Evolutionary conservation across 2,329 filamentous ascomycete genomes (phyloP).

Genomic region (Colletotrichum coccodes): DNA sequence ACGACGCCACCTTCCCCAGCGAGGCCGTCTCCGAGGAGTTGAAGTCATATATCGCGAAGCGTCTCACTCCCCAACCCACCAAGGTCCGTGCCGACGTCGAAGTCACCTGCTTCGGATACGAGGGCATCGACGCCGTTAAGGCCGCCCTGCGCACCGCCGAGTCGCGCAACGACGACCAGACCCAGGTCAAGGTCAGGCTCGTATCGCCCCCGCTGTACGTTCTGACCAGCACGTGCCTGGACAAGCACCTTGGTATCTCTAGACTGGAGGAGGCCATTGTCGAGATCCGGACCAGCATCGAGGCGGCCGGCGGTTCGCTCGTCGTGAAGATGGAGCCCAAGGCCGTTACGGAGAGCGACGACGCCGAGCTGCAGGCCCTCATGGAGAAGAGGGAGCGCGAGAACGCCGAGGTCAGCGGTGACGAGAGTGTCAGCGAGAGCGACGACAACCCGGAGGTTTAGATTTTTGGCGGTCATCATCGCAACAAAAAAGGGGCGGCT

Average conservation of each 20-base stretch:
- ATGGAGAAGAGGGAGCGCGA: slow-evolving; percentile 99
- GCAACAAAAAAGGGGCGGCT: slow-evolving; percentile 30
- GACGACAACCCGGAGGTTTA: slow-evolving; percentile 74
- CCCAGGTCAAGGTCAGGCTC: slow-evolving; percentile 96
- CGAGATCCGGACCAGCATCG: slow-evolving; percentile 85
- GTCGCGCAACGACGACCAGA: slow-evolving; percentile 89
- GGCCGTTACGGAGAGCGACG: slow-evolving; percentile 98
- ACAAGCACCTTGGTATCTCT: slow-evolving; percentile 88
- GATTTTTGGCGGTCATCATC: slow-evolving; percentile 45
- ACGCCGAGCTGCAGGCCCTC: slow-evolving; percentile 93
- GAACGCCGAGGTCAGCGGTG: slow-evolving; percentile 97
- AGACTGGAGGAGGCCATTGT: slow-evolving; percentile 89
- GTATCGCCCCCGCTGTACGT: slow-evolving; percentile 98
- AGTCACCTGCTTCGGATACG: slow-evolving; percentile 94
- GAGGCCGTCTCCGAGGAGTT: slow-evolving; percentile 88
- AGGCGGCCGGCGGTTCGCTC: slow-evolving; percentile 79
- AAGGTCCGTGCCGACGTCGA: slow-evolving; percentile 99
- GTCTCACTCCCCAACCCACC: slow-evolving; percentile 96
- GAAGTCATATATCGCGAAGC: slow-evolving; percentile 95
- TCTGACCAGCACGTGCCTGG: slow-evolving; percentile 92
- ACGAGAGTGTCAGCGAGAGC: slow-evolving; percentile 95
- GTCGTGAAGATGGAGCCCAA: slow-evolving; percentile 98
- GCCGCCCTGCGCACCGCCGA: slow-evolving; percentile 90
- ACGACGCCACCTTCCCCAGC: slow-evolving; percentile 89
- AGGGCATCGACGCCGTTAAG: slow-evolving; percentile 99